Base-by-base conservation (phyloP, 2,329 filamentous ascomycete genomes). In the Kalmusia sp. region DNA sequence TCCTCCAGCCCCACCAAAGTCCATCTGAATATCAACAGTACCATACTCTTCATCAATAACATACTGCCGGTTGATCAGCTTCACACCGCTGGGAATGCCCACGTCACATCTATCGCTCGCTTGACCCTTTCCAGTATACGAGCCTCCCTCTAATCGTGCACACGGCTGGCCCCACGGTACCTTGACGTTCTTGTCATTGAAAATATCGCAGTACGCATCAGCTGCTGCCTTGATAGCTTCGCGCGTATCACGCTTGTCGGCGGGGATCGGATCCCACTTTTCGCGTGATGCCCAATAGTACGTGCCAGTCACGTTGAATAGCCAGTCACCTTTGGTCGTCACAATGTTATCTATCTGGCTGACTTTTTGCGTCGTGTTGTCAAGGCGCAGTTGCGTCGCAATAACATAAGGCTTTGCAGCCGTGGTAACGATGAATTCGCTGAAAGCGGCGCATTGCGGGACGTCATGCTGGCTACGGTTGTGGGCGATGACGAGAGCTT, bases 41-140 rank as follows among this genome's bases (percentile, higher is more conserved):
- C 68, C 68, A 54, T 61, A 68, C 49, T 63, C 64, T 21, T 69
- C 64, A 49, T 71, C 68, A 49, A 71, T 55, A 14, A 71, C 63
- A 52, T 71, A 71, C 50, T 62, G 62, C 11, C 68, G 49, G 47
- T 69, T 70, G 0, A 62, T 57, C 37, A 69, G 28, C 33, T 61
- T 61, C 2, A 69, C 68, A 4, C 67, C 66, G 41, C 52, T 67
- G 19, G 68, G 68, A 17, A 69, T 57, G 11, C 68, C 68, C 21
- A 70, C 65, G 45, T 67, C 57, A 45, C 68, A 70, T 11, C 54
- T 53, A 46, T 69, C 65, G 1, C 17, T 61, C 22, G 64, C 51
- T 31, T 43, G 30, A 2, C 65, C 64, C 33, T 64, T 67, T 3
- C 67, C 68, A 1, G 68, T 71, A 34, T 70, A 69, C 27, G 53